Percentiles rank a stretch among this genome's conserved stretches.
Evolutionary conservation across 192 early-diverging fungal species (phyloP).

Genomic region (Fimicolochytrium jonesii): DNA sequence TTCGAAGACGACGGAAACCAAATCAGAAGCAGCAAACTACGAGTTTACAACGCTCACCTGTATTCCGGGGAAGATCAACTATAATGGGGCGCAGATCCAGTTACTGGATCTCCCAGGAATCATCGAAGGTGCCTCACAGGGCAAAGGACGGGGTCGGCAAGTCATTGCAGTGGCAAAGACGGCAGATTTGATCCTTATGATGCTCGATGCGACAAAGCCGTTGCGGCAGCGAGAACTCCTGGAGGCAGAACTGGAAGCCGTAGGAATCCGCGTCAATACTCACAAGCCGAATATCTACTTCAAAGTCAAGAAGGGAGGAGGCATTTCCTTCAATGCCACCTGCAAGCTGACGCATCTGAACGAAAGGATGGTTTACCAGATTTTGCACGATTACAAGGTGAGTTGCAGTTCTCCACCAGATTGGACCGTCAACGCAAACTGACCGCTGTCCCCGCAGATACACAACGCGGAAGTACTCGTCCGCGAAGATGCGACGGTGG

Average conservation of each 20-base stretch:
- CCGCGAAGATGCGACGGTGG: slow-evolving; percentile 93
- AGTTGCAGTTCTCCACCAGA: too few species aligned
- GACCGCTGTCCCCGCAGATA: slow-evolving; percentile 69
- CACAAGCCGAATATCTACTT: slow-evolving; percentile 89
- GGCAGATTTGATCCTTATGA: slow-evolving; percentile 94
- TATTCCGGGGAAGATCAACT: slow-evolving; percentile 85
- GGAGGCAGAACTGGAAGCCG: slow-evolving; percentile 90
- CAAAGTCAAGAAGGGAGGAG: slow-evolving; percentile 97
- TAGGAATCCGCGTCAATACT: slow-evolving; percentile 92
- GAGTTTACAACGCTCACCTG: slow-evolving; percentile 98
- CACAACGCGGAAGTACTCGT: slow-evolving; percentile 97
- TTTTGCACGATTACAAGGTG: slow-evolving; percentile 91
- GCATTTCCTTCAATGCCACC: slow-evolving; percentile 91
- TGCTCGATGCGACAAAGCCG: slow-evolving; percentile 96
- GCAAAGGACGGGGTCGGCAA: slow-evolving; percentile 96
- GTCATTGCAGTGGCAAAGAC: slow-evolving; percentile 95
- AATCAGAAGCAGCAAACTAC: slow-evolving; percentile 70
- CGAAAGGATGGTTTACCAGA: slow-evolving; percentile 85
- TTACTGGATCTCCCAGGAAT: slow-evolving; percentile 98
- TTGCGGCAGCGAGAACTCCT: slow-evolving; percentile 76
- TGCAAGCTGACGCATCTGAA: slow-evolving; percentile 80
- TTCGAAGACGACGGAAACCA: slow-evolving; percentile 85
- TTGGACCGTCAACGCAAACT: not conserved
- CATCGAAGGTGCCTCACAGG: slow-evolving; percentile 95
- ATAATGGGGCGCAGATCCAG: slow-evolving; percentile 95